Evolutionary conservation across 148 eudicot species (phyloP).

Genomic region (Cornus florida): DNA sequence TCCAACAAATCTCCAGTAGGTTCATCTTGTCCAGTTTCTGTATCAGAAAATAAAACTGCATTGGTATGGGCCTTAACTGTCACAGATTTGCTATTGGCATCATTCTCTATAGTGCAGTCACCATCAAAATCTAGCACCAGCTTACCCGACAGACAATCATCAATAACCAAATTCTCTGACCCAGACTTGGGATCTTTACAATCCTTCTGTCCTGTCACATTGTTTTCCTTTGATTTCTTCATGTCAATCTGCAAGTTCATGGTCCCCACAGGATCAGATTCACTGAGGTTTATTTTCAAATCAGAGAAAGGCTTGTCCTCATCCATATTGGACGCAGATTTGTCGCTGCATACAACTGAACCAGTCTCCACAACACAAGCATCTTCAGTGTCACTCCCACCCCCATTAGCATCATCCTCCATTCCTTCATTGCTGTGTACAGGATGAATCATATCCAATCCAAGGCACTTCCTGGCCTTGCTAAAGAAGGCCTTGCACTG

Average conservation of each 20-base stretch:
- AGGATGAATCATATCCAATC: slow-evolving; percentile 47
- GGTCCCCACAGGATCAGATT: slow-evolving; percentile 25
- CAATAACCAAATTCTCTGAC: slow-evolving; percentile 20
- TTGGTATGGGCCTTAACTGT: slow-evolving; percentile 3
- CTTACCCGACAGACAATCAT: slow-evolving; percentile 22
- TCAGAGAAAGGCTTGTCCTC: slow-evolving; percentile 41
- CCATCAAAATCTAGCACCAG: slow-evolving; percentile 23
- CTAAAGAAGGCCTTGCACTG: slow-evolving; percentile 83
- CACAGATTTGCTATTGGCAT: slow-evolving; percentile 12
- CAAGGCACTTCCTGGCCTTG: slow-evolving; percentile 73
- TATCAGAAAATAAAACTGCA: slow-evolving; percentile 10
- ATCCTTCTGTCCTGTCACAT: slow-evolving; percentile 27
- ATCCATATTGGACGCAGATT: slow-evolving; percentile 46
- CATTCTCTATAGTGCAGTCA: slow-evolving; percentile 21
- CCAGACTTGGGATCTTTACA: slow-evolving; percentile 15
- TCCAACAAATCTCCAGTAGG: slow-evolving; percentile 3
- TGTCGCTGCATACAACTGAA: slow-evolving; percentile 49
- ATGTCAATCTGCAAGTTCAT: slow-evolving; percentile 28
- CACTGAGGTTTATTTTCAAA: slow-evolving; percentile 25
- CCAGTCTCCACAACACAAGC: slow-evolving; percentile 10
- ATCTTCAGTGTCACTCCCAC: slow-evolving; percentile 38
- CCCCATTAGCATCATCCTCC: slow-evolving; percentile 43
- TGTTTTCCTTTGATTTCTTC: slow-evolving; percentile 24
- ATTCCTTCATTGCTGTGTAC: slow-evolving; percentile 28
- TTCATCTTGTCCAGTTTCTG: slow-evolving; percentile 7